Evolutionary conservation across 73 alveolate genomes (phyloP).

Genomic region (Paramecium tetraurelia): DNA sequence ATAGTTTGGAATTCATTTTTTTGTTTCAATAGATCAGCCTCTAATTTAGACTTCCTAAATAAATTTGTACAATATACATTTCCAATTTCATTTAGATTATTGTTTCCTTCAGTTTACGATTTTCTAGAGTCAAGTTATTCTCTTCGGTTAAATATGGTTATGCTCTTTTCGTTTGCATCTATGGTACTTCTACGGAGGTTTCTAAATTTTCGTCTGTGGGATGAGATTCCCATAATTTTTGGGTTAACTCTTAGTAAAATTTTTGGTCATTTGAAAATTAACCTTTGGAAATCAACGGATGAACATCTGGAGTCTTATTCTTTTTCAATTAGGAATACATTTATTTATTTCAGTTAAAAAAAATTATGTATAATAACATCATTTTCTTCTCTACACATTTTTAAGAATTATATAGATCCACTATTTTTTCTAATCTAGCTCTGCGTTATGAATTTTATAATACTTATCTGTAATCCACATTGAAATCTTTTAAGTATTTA

Average conservation of each 20-base stretch:
- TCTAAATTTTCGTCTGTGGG: constrained; percentile 19
- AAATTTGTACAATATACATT: not conserved
- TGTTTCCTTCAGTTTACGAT: constrained; percentile 14
- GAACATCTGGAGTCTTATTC: not conserved
- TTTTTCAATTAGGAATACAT: not conserved
- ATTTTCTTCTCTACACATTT: not conserved
- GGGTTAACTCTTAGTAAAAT: constrained; percentile 17
- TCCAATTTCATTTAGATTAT: constrained; percentile 26
- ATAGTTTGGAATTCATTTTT: constrained; percentile 9
- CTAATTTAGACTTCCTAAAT: constrained; percentile 40
- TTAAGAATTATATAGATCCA: not conserved
- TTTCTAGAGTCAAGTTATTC: not conserved
- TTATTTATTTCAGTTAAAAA: not conserved
- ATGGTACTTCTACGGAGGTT: not conserved
- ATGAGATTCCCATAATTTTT: constrained; percentile 42
- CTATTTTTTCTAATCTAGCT: not conserved
- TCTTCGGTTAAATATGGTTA: constrained; percentile 7
- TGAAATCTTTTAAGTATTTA: not conserved
- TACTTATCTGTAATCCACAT: not conserved
- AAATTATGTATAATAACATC: not conserved
- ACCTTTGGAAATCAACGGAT: not conserved
- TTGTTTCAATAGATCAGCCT: constrained; percentile 7
- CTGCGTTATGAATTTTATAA: not conserved
- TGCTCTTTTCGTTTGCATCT: not conserved
- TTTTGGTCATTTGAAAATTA: constrained; percentile 22